phyloP scores from a whole-genome alignment of 805 yeast species.

The Ogataea methanolica region DNA sequence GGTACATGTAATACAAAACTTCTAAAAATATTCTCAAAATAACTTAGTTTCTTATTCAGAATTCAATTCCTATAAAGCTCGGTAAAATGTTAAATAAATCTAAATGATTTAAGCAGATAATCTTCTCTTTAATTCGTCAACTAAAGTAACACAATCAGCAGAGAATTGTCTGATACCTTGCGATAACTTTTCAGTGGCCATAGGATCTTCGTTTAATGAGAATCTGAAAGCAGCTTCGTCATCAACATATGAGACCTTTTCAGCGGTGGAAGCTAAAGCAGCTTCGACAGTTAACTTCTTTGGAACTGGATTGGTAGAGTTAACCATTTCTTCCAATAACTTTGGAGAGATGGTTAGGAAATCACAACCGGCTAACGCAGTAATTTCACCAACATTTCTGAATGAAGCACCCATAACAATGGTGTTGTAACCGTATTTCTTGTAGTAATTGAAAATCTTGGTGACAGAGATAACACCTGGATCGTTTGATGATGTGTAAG shows the following conservation, averaged over 20 bases:
- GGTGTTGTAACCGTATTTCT: constrained; percentile 93
- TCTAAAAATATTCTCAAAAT: too few relatives aligned
- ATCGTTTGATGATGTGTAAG: constrained; percentile 74
- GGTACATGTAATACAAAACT: too few relatives aligned
- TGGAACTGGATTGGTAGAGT: constrained; percentile 78
- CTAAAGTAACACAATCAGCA: constrained; percentile 82
- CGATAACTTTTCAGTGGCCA: constrained; percentile 96
- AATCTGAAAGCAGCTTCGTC: constrained; percentile 90
- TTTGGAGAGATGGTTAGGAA: constrained; percentile 92
- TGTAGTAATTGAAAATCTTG: constrained; percentile 92
- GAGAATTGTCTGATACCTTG: constrained; percentile 98
- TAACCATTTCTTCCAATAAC: constrained; percentile 81
- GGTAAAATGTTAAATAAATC: too few relatives aligned
- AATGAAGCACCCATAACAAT: constrained; percentile 99
- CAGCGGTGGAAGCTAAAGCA: constrained; percentile 51
- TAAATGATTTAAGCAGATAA: neutral
- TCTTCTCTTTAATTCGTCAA: constrained; percentile 43
- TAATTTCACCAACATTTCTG: constrained; percentile 95
- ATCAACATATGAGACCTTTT: constrained; percentile 76
- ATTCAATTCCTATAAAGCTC: too few relatives aligned
- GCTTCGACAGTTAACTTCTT: constrained; percentile 65
- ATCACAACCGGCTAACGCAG: constrained; percentile 96
- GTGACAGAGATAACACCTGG: constrained; percentile 96
- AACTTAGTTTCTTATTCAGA: too few relatives aligned
- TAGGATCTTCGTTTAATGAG: constrained; percentile 89